These are phyloP conservation scores for Paecilomyces niveus DNA, from an alignment of 2,329 filamentous ascomycete genomes.

Conservation along the genomic window DNA sequence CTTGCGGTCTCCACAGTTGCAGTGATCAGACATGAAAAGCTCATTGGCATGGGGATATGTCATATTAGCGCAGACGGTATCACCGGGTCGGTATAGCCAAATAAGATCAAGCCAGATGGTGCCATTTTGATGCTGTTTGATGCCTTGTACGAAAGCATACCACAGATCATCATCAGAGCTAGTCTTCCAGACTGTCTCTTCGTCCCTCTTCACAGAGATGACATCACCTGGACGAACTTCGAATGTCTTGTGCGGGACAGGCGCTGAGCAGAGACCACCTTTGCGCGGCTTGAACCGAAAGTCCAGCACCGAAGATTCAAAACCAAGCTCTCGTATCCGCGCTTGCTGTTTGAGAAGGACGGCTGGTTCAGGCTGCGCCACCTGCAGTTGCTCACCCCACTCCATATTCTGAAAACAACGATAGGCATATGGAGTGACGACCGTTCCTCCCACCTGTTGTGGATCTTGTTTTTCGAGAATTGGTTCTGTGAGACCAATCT, in stretches of 20 bases:
- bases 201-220: slow-evolving; percentile 40
- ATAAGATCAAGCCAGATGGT: slow-evolving; percentile 52
- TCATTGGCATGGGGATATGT: slow-evolving; percentile 66
- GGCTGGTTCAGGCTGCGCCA: slow-evolving; percentile 37
- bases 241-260: slow-evolving; percentile 14
- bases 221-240: slow-evolving; percentile 43
- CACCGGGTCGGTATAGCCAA: slow-evolving; percentile 65
- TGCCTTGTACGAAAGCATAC: slow-evolving; percentile 62
- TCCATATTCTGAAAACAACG: slow-evolving; percentile 55
- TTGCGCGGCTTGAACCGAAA: slow-evolving; percentile 19
- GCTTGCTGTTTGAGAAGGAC: slow-evolving; percentile 5
- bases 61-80: slow-evolving; percentile 63
- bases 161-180: slow-evolving; percentile 48
- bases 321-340: slow-evolving; percentile 4
- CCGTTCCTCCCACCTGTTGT: slow-evolving; percentile 36
- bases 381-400: slow-evolving; percentile 42
- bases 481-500: slow-evolving; percentile 38
- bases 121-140: slow-evolving; percentile 35
- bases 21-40: slow-evolving; percentile 69
- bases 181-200: slow-evolving; percentile 50
- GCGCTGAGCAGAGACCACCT: slow-evolving; percentile 43
- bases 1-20: slow-evolving; percentile 55
- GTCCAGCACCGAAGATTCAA: slow-evolving; percentile 1
- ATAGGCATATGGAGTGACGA: slow-evolving; percentile 64
- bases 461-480: slow-evolving; percentile 18